phyloP scores from a whole-genome alignment of 2,329 filamentous ascomycete species.

The Raffaelea ambrosiae region DNA sequence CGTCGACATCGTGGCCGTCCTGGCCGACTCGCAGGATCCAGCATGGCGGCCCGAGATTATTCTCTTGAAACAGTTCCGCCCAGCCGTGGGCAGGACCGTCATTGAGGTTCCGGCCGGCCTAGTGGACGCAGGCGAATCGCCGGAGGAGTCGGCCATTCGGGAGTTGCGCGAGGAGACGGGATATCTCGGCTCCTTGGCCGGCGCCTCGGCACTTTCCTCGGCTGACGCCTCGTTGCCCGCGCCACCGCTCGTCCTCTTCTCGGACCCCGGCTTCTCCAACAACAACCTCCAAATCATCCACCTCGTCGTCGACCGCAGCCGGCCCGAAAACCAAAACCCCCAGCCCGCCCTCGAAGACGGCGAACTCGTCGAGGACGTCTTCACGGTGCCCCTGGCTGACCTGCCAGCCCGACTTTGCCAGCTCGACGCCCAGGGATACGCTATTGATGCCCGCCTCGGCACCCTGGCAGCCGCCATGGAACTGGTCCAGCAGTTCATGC shows the following conservation, averaged over 20 bases:
- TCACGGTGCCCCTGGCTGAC: constrained; percentile 54
- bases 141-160: constrained; percentile 52
- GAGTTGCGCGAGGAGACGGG: constrained; percentile 62
- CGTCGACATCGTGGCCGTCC: constrained; percentile 63
- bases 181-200: constrained; percentile 38
- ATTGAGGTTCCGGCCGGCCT: constrained; percentile 60
- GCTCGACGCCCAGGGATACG: constrained; percentile 63
- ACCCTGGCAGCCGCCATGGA: constrained; percentile 73
- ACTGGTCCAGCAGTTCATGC: constrained; percentile 47
- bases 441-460: constrained; percentile 70
- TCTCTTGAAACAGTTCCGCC: constrained; percentile 59
- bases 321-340: constrained; percentile 60
- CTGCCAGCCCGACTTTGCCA: constrained; percentile 59
- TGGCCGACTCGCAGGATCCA: constrained; percentile 41
- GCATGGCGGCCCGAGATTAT: constrained; percentile 40
- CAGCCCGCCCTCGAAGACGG: constrained; percentile 66
- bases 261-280: constrained; percentile 57
- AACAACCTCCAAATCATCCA: constrained; percentile 64
- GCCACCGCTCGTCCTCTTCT: not conserved
- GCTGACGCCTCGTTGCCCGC: not conserved
- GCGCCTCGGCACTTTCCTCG: no score
- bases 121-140: constrained; percentile 52
- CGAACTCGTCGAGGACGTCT: constrained; percentile 70
- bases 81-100: constrained; percentile 48
- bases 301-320: constrained; percentile 60